A percentile compares a stretch with the other conserved stretches of the same genome.
These are phyloP conservation scores for Chaetomium fimeti DNA, from an alignment of 495 filamentous ascomycete genomes.

Conservation along the genomic window DNA sequence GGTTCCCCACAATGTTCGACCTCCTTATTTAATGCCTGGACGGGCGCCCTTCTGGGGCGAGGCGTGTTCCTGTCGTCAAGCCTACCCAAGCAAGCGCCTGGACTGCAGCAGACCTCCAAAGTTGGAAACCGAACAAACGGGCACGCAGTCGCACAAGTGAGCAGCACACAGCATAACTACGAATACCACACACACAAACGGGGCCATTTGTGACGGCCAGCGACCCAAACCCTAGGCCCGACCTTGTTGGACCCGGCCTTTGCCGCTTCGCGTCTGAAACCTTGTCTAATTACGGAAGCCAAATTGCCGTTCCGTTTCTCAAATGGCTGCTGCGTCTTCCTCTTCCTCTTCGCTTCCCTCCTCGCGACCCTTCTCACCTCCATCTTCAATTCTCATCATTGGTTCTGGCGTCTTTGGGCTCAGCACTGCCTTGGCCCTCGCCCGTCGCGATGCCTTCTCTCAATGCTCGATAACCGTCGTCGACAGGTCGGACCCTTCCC, in stretches of 20 bases:
- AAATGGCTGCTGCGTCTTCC: conserved; percentile 12
- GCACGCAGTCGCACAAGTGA: background rate
- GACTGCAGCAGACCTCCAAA: background rate
- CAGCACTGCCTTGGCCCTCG: conserved; percentile 65
- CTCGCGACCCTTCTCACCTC: conserved; percentile 28
- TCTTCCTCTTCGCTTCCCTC: conserved; percentile 26
- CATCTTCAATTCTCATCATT: conserved; percentile 65
- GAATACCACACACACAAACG: background rate
- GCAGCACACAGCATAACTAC: background rate
- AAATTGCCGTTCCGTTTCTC: conserved; percentile 18
- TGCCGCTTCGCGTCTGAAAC: conserved; percentile 15
- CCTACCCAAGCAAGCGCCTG: background rate
- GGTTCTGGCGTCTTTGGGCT: conserved; percentile 77
- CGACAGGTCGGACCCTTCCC: conserved; percentile 57
- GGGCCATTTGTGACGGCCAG: background rate
- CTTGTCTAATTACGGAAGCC: conserved; percentile 11
- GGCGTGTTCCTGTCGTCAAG: background rate
- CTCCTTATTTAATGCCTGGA: background rate
- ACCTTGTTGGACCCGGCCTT: conserved; percentile 10
- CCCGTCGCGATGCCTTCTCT: conserved; percentile 54
- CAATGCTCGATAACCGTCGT: conserved; percentile 62
- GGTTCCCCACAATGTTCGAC: conserved; percentile 1
- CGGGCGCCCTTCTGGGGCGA: background rate
- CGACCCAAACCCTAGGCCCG: background rate
- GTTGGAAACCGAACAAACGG: background rate